These are phyloP conservation scores for Candida odintsovae DNA, from an alignment of 805 yeast genomes.

Conservation along the genomic window DNA sequence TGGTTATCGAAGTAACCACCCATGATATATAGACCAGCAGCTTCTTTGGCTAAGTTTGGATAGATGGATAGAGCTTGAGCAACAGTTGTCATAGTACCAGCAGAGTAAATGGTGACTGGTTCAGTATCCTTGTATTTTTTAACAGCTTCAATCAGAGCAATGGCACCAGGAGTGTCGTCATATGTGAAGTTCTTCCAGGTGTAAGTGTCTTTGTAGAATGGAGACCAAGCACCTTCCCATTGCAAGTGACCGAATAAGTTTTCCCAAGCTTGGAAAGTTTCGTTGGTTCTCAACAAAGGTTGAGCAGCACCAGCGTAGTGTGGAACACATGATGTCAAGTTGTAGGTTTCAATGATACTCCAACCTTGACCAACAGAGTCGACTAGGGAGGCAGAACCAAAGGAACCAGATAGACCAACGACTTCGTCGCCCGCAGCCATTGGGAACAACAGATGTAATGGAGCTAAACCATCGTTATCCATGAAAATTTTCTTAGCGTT, in stretches of 20 bases:
- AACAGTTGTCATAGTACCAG: conserved; percentile 39
- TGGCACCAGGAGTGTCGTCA: conserved; percentile 29
- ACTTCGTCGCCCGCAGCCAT: conserved; percentile 34
- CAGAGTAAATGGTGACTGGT: conserved; percentile 34
- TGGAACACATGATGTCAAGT: conserved; percentile 32
- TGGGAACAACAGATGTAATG: conserved; percentile 33
- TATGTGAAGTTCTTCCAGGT: conserved; percentile 28
- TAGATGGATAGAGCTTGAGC: conserved; percentile 39
- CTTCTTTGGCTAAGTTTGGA: conserved; percentile 33
- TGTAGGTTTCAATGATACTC: conserved; percentile 27
- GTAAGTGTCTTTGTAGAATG: conserved; percentile 28
- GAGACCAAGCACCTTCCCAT: conserved; percentile 38
- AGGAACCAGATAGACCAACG: conserved; percentile 34
- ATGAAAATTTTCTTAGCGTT: conserved; percentile 33
- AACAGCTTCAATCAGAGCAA: conserved; percentile 36
- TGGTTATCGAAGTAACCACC: conserved; percentile 40
- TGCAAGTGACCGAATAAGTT: conserved; percentile 33
- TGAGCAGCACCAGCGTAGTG: conserved; percentile 33
- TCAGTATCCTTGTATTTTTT: conserved; percentile 28
- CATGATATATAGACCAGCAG: conserved; percentile 36
- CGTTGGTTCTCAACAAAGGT: conserved; percentile 34
- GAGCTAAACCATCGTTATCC: conserved; percentile 36
- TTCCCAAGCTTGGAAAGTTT: conserved; percentile 36
- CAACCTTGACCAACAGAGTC: conserved; percentile 32
- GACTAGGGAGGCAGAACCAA: conserved; percentile 33